Percentiles rank a stretch among this genome's conserved stretches.
Evolutionary conservation across 352 stramenopile genomes (phyloP).

Genomic region (Pythium diclinum): DNA sequence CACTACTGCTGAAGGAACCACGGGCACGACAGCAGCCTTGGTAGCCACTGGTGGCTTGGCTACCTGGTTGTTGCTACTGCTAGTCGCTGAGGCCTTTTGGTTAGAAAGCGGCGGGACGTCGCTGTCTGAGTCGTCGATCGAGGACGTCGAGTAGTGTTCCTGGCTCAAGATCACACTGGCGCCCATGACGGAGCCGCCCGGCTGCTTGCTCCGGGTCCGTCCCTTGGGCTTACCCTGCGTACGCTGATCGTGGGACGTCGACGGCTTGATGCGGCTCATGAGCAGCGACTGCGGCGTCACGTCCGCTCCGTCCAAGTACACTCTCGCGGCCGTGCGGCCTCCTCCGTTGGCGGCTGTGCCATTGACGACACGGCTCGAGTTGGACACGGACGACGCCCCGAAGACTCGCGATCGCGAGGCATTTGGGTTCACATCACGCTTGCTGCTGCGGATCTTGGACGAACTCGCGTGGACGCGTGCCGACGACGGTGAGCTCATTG

Average conservation of each 20-base stretch:
- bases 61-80: background rate
- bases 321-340: conserved; percentile 42
- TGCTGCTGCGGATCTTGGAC: conserved; percentile 37
- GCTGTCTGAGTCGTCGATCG: conserved; percentile 50
- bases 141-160: conserved; percentile 42
- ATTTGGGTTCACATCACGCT: conserved; percentile 39
- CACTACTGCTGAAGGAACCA: background rate
- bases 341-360: conserved; percentile 36
- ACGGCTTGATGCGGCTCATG: conserved; percentile 66
- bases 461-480: conserved; percentile 41
- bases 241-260: conserved; percentile 32
- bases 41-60: background rate
- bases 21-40: background rate
- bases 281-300: conserved; percentile 79
- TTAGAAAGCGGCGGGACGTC: conserved; percentile 4
- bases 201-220: conserved; percentile 19
- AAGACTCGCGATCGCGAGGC: conserved; percentile 54
- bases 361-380: conserved; percentile 65
- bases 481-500: conserved; percentile 52
- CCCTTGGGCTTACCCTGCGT: conserved; percentile 26
- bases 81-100: conserved; percentile 4
- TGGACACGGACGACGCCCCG: conserved; percentile 59
- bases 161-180: conserved; percentile 54
- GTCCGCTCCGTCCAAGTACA: conserved; percentile 66
- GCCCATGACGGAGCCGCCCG: conserved; percentile 34